Evolutionary conservation across 805 yeast genomes (phyloP), one percentile per base, ranked within the genome.

Genomic region (Osmozyma mogii): DNA sequence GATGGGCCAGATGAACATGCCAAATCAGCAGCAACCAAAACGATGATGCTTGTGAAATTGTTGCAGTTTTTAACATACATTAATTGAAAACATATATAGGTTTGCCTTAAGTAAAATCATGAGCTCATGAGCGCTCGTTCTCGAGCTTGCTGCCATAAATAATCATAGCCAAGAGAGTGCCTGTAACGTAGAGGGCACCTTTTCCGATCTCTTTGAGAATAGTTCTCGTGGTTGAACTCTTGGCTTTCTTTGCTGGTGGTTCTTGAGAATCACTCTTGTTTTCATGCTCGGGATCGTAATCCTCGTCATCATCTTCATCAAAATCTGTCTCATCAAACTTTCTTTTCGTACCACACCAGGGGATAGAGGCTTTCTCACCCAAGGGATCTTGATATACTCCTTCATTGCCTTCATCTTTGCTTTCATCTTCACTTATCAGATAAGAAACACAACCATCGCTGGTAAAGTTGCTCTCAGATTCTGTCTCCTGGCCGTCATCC

Each of bases 131-230:
- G 31, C n/a, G 17, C 13, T 12, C 23, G 18, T 11, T 25, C 17
- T 37, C 44, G 25, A 40, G 39, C 16, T 30, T 30, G 23, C 55
- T 43, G n/a, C 65, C 65, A 41, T 58, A 61, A 5, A 49, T 37
- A n/a, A 61, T 64, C 29, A 61, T 44, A 1, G 58, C 63, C 8
- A 49, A 31, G 15, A 61, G 40, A 6, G 66, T 57, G 2, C 52
- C 57, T 8, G 45, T 22, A 4, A 43, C 56, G 34, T 61, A 61
- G 8, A 53, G 20, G 6, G 48, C 27, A 9, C 61, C 68, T 36
- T 56, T 61, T 5, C 43, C 47, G 9, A 43, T 34, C 37, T 61
- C 68, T 33, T 54, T 56, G 6, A 43, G 40, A 26, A 55, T 23
- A 2, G 40, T 30, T 24, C 41, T n/a, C n/a, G n/a, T 46, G 40